Conservation (phyloP, 2,329 filamentous ascomycete genomes). For the Aspergillus viridinutans region DNA sequence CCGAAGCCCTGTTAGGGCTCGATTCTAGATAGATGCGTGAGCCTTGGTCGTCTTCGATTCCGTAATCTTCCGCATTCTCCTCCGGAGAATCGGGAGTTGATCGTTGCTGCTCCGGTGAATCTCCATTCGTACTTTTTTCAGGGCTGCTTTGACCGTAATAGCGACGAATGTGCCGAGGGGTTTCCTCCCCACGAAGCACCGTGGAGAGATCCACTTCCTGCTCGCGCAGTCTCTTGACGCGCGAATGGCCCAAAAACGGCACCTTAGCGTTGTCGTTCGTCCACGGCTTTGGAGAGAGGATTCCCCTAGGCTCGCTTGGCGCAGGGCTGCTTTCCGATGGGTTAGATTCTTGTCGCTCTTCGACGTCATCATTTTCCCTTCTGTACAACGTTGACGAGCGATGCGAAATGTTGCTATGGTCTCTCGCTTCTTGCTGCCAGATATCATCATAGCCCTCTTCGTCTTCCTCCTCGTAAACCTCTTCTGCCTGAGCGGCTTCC, state of each 20-base stretch:
- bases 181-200: slow-evolving; percentile 29
- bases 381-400: slow-evolving; percentile 15
- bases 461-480: slow-evolving; percentile 18
- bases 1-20: slow-evolving; percentile 19
- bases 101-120: slow-evolving; percentile 10
- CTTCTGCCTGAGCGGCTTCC: slow-evolving; percentile 5
- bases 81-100: slow-evolving; percentile 12
- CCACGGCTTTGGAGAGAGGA: slow-evolving; percentile 29
- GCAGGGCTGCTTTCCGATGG: slow-evolving; percentile 29
- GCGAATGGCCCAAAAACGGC: slow-evolving; percentile 28
- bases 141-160: slow-evolving; percentile 34
- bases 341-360: slow-evolving; percentile 24
- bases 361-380: slow-evolving; percentile 17
- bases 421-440: slow-evolving; percentile 45
- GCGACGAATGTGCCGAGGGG: slow-evolving; percentile 34
- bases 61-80: slow-evolving; percentile 14
- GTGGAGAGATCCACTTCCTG: slow-evolving; percentile 33
- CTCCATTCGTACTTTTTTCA: slow-evolving; percentile 17
- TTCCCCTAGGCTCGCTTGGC: slow-evolving; percentile 16
- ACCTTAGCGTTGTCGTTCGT: slow-evolving; percentile 23
- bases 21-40: slow-evolving; percentile 23
- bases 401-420: slow-evolving; percentile 31
- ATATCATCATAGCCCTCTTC: slow-evolving; percentile 43
- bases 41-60: slow-evolving; percentile 16
- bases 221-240: slow-evolving; percentile 31